Evolutionary conservation across 306 rosid species (phyloP), one percentile per base, ranked within the genome.

Genomic region (Pyrus pyrifolia): DNA sequence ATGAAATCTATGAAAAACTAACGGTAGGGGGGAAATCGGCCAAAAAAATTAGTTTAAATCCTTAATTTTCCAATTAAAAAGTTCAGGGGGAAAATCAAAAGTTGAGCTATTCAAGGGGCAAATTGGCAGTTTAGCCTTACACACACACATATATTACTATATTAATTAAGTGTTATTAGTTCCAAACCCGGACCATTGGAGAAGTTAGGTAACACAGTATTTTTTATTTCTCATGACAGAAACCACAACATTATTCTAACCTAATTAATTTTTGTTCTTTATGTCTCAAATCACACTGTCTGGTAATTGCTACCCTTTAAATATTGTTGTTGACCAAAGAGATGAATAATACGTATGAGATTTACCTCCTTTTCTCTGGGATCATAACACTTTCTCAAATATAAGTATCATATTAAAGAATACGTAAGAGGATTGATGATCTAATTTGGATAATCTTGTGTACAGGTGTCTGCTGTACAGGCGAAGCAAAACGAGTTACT

Each of bases 151-250:
- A 13, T 17, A 49, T 25, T 25, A 25, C 27, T 25, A 25, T 25
- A 25, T 25, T 25, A 25, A 25, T 1, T 25, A 25, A 25, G 27
- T 25, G 5, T 21, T 30, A 69, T 42, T 5, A 51, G 25, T n/a
- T 71, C 25, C 52, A 62, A 61, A 57, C 40, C 4, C 55, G 31
- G 63, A 51, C 71, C 80, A 53, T 73, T 69, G 59, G 68, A 0
- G 40, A 75, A 38, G 66, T 81, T 86, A 70, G 88, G 88, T 82
- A 80, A 35, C 29, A 76, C 13, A 73, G 82, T 86, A 87, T 71
- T 60, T 82, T 79, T 78, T 31, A 14, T 60, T 17, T 86, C 31
- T 62, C 79, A 79, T 29, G 66, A 25, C 66, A 60, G 18, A 60
- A 23, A 21, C 18, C 69, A 76, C 82, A 64, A 49, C 68, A 31